Conservation (phyloP, 257 asterid genomes). For the Coffea canephora region DNA sequence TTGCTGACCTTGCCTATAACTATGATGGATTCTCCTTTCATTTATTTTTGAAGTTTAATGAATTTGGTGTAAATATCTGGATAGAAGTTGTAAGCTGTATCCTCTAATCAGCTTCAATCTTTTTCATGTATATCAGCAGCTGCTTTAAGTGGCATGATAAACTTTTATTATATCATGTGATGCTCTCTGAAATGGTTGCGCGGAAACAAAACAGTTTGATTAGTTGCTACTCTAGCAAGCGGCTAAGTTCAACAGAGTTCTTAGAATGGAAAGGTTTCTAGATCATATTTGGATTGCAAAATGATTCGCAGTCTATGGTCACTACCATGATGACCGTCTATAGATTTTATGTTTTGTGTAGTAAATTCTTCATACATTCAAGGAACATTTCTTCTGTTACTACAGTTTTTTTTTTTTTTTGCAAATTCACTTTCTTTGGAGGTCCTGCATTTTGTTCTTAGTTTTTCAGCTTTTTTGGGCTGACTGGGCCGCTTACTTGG, state of each 20-base stretch:
- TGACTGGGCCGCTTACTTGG: slow-evolving; percentile 18
- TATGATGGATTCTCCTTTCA: background rate
- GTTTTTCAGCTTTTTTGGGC: background rate
- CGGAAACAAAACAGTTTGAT: background rate
- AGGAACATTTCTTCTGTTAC: background rate
- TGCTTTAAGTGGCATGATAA: too few relatives aligned
- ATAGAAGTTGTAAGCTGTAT: background rate
- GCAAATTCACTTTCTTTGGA: background rate
- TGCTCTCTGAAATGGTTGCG: background rate
- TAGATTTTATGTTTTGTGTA: background rate
- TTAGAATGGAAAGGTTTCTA: background rate
- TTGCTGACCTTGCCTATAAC: background rate
- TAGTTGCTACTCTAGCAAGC: background rate
- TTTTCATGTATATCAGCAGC: too few relatives aligned
- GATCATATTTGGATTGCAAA: background rate
- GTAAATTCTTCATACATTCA: background rate
- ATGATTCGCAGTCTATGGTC: background rate
- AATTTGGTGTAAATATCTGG: too few relatives aligned
- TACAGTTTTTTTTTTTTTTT: background rate
- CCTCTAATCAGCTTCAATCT: background rate
- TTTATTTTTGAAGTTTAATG: background rate
- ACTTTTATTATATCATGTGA: too few relatives aligned
- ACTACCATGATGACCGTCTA: background rate
- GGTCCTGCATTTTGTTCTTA: background rate
- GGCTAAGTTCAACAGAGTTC: too few relatives aligned